phyloP scores from a whole-genome alignment of 805 yeast genomes.

The Tetrapisispora fleetii region DNA sequence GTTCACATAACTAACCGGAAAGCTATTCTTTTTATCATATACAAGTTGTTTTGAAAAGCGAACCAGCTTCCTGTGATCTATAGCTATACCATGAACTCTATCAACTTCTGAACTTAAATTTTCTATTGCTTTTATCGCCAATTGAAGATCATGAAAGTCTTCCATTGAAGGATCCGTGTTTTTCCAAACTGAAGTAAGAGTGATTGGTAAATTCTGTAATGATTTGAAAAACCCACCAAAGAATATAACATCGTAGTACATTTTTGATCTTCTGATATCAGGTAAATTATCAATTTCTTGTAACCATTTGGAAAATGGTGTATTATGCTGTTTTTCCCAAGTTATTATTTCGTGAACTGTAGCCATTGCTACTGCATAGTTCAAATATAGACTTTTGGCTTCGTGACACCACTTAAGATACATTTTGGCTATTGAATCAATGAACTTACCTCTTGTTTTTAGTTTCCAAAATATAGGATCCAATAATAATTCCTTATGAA shows the following conservation, averaged over 20 bases:
- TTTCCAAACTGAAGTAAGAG: conserved; percentile 49
- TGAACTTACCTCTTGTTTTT: conserved; percentile 53
- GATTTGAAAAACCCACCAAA: conserved; percentile 49
- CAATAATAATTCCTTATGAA: conserved; percentile 45
- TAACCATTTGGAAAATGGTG: conserved; percentile 50
- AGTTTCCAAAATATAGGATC: conserved; percentile 51
- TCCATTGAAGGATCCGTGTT: conserved; percentile 38
- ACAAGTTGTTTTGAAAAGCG: conserved; percentile 35
- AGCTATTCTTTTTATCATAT: conserved; percentile 15
- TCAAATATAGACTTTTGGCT: conserved; percentile 44
- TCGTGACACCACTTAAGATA: conserved; percentile 54
- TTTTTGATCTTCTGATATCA: conserved; percentile 31
- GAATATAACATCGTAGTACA: conserved; percentile 46
- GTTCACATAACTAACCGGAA: conserved; percentile 21
- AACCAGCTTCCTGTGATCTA: conserved; percentile 45
- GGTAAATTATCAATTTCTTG: conserved; percentile 41
- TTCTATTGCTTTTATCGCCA: conserved; percentile 47
- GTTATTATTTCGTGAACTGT: conserved; percentile 46
- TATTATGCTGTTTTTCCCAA: conserved; percentile 35
- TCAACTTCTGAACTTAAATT: conserved; percentile 51
- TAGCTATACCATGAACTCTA: conserved; percentile 50
- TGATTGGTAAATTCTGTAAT: conserved; percentile 49
- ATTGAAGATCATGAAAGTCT: conserved; percentile 42
- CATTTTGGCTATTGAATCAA: conserved; percentile 53
- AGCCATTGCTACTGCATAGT: conserved; percentile 53